Conservation (phyloP, 345 rosid genomes). For the Euclidium syriacum region DNA sequence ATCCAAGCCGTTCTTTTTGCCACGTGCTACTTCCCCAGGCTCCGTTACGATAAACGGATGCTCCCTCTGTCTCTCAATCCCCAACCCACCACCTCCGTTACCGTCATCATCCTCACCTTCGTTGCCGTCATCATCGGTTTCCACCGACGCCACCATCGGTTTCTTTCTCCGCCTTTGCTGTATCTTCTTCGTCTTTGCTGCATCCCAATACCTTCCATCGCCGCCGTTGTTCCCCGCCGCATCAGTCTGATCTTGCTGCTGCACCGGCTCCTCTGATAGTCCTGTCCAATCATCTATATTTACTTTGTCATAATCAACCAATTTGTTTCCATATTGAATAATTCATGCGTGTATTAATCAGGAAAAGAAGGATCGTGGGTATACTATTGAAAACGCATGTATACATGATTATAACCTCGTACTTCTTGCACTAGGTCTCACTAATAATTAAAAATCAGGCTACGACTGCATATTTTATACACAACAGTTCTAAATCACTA, state of each 20-base stretch:
- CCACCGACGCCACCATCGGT: slow-evolving; percentile 28
- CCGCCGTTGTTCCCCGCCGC: slow-evolving; percentile 47
- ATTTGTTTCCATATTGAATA: background rate
- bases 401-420: slow-evolving; percentile 14
- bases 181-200: slow-evolving; percentile 28
- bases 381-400: no score
- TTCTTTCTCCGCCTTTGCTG: slow-evolving; percentile 44
- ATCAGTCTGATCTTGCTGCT: slow-evolving; percentile 50
- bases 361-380: no score
- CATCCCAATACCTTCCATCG: slow-evolving; percentile 53
- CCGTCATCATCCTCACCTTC: slow-evolving; percentile 34
- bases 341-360: background rate
- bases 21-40: slow-evolving; percentile 99
- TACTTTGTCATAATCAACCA: background rate
- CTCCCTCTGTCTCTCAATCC: slow-evolving; percentile 80
- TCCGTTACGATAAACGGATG: slow-evolving; percentile 99
- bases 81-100: slow-evolving; percentile 43
- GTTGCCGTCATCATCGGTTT: slow-evolving; percentile 36
- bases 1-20: slow-evolving; percentile 98
- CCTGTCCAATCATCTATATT: slow-evolving; percentile 42
- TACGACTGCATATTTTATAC: background rate
- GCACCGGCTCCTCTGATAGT: slow-evolving; percentile 79
- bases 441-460: background rate
- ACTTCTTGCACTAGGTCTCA: slow-evolving; percentile 1
- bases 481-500: background rate